Evolutionary conservation across 495 filamentous ascomycete genomes (phyloP), one percentile per base, ranked within the genome.

Genomic region (Annulohypoxylon moriforme): DNA sequence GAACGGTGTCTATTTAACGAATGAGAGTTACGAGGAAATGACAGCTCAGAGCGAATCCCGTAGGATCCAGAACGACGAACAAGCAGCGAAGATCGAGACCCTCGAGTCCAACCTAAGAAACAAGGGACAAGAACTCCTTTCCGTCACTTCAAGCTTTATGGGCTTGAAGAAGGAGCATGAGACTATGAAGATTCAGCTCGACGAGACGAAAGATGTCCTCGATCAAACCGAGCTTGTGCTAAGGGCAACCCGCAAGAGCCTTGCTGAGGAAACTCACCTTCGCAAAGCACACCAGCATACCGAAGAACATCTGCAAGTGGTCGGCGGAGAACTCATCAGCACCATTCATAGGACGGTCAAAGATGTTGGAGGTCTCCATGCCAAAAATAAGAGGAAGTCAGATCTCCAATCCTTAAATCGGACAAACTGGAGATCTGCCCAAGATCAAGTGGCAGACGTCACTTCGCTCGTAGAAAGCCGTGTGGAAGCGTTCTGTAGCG

Each of bases 1-100:
- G 5, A 97, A 98, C 77, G 96, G 96, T 61, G 94, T 98, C 5
- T 98, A 98, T 76, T 83, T 99, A 42, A 91, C 94, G 0, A 89
- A 90, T 31, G 94, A 97, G 68, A 86, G 81, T 5, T 97, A 92
- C 73, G 94, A 97, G 72, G 91, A 96, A 72, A 89, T 99, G 78
- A 93, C 89, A 0, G 92, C 90, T 53, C 91, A 96, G 75, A 97
- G 91, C 76, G 96, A 98, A 80, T 97, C 94, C 3, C 89, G 94
- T n/a, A 83, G 93, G 25, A 97, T 98, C 62, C 85, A 97, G 18
- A 93, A 90, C 69, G 96, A 97, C 71, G 96, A 99, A 78, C 94
- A 98, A 75, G 86, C 87, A 18, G 93, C 94, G 68, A 94, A 92
- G 78, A 96, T 98, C 52, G 95, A 96, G 73, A 91, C 93, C 0